Evolutionary conservation across 1,284 basidiomycete species (phyloP).

Genomic region (Lentinus polychrous): DNA sequence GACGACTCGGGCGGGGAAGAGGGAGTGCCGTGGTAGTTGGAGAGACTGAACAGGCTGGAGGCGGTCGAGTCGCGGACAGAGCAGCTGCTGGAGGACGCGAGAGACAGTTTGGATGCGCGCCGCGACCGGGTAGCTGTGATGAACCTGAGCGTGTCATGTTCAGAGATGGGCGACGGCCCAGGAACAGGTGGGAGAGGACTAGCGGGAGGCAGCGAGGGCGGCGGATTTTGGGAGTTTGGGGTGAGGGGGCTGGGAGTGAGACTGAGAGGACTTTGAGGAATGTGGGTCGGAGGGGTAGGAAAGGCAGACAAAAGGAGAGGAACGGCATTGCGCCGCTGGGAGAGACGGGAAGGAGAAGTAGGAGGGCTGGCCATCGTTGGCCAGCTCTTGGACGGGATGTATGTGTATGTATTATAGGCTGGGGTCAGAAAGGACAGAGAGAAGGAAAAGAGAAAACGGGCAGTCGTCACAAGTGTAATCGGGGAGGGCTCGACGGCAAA

Average conservation of each 20-base stretch:
- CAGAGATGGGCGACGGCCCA: slow-evolving; percentile 18
- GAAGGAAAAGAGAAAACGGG: too few relatives aligned
- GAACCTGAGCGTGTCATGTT: slow-evolving; percentile 37
- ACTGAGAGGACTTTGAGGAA: too few relatives aligned
- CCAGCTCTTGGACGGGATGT: not conserved
- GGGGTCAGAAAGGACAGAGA: not conserved
- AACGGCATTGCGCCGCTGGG: slow-evolving; percentile 23
- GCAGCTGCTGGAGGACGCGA: slow-evolving; percentile 23
- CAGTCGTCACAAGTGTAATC: not conserved
- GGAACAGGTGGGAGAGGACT: slow-evolving; percentile 3
- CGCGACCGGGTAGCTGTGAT: slow-evolving; percentile 31
- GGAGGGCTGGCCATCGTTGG: not conserved
- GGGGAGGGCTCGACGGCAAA: not conserved
- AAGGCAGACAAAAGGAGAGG: slow-evolving; percentile 42
- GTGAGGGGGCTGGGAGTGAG: slow-evolving; percentile 36
- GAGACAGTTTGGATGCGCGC: slow-evolving; percentile 27
- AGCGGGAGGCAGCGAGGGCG: slow-evolving; percentile 29
- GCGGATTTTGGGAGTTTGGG: slow-evolving; percentile 44
- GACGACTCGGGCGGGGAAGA: slow-evolving; percentile 19
- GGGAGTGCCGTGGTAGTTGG: slow-evolving; percentile 14
- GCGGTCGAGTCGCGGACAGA: slow-evolving; percentile 25
- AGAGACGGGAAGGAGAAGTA: slow-evolving; percentile 11
- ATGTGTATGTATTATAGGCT: not conserved
- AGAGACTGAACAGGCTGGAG: slow-evolving; percentile 17
- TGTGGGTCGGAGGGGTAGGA: slow-evolving; percentile 44